These are phyloP conservation scores for Plantago lanceolata DNA, from an alignment of 305 asterid species.

Conservation along the genomic window DNA sequence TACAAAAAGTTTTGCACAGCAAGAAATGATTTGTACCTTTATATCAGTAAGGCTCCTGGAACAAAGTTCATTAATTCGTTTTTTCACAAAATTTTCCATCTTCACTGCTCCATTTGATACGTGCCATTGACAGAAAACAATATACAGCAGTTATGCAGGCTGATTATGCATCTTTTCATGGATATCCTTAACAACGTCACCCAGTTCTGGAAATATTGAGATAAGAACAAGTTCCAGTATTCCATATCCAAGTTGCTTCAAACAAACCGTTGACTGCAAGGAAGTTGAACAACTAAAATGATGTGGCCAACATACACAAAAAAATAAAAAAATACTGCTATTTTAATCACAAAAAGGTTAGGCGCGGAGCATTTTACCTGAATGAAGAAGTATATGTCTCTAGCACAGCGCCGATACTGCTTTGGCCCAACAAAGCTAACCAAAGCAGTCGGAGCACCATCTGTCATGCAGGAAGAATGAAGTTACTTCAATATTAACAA, in stretches of 20 bases:
- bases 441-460: conserved; percentile 80
- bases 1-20: too few species aligned
- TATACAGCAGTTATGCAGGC: conserved; percentile 23
- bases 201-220: conserved; percentile 74
- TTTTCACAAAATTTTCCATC: neutral
- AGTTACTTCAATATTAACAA: neutral
- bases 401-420: conserved; percentile 78
- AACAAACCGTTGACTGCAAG: conserved; percentile 61
- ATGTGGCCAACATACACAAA: neutral
- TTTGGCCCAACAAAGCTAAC: conserved; percentile 84
- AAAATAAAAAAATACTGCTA: too few species aligned
- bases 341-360: neutral
- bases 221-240: conserved; percentile 70
- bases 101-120: neutral
- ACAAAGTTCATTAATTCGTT: too few species aligned
- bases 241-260: conserved; percentile 82
- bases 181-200: conserved; percentile 60
- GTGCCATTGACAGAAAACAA: neutral
- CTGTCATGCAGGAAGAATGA: conserved; percentile 32
- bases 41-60: neutral
- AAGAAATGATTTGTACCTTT: neutral
- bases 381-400: conserved; percentile 77
- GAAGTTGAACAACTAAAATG: neutral
- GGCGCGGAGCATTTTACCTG: conserved; percentile 45
- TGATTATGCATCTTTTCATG: conserved; percentile 63